phyloP scores from a whole-genome alignment of 2,329 filamentous ascomycete genomes.

The Aspergillus hortae region DNA sequence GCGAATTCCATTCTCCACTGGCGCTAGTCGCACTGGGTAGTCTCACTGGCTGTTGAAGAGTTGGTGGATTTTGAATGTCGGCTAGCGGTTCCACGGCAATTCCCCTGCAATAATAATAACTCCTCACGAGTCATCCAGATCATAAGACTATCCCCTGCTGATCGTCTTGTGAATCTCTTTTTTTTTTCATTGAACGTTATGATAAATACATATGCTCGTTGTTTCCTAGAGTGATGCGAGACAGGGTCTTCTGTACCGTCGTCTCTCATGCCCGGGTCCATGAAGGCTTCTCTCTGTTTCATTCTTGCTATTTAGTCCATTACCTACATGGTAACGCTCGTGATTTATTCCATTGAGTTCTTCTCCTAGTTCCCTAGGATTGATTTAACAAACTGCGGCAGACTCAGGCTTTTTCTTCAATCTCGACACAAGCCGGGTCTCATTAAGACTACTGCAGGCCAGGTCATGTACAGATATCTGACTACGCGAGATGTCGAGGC shows the following conservation, averaged over 20 bases:
- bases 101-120: background rate
- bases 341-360: background rate
- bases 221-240: background rate
- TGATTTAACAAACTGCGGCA: background rate
- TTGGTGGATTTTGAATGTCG: background rate
- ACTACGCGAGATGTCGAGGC: conserved; percentile 5
- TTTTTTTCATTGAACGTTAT: background rate
- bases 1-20: background rate
- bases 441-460: background rate
- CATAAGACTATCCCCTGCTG: background rate
- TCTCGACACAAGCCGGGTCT: background rate
- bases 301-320: background rate
- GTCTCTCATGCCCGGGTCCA: background rate
- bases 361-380: background rate
- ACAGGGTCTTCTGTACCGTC: background rate
- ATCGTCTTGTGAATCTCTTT: background rate
- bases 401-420: background rate
- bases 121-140: background rate
- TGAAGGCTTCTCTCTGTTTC: background rate
- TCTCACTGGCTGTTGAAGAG: background rate
- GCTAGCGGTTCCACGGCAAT: background rate
- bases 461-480: background rate
- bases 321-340: background rate
- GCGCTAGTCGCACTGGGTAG: background rate
- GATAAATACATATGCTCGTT: background rate